Percentiles rank a stretch among this genome's conserved stretches.
phyloP scores from a whole-genome alignment of 1,284 basidiomycete genomes.

The Ustanciosporium gigantosporum region DNA sequence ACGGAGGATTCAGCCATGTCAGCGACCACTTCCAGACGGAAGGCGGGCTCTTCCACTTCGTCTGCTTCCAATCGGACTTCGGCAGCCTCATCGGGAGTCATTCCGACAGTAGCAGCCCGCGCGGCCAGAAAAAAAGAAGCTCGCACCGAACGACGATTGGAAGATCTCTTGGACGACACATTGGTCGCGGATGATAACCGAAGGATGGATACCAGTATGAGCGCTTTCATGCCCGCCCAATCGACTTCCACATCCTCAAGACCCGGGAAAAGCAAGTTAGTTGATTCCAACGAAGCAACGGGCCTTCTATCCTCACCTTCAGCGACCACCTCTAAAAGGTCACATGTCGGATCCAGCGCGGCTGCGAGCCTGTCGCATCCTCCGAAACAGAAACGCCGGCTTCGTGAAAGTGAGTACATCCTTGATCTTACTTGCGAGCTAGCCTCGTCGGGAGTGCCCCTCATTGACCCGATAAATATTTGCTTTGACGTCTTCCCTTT shows the following conservation, averaged over 20 bases:
- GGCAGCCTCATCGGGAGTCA: constrained; percentile 31
- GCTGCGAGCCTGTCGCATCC: no score
- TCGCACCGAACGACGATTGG: constrained; percentile 23
- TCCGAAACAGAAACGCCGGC: constrained; percentile 20
- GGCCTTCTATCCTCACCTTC: no score
- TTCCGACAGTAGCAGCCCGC: constrained; percentile 35
- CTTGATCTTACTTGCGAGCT: no score
- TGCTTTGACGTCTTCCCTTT: no score
- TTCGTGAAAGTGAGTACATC: constrained; percentile 17
- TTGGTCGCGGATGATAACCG: constrained; percentile 19
- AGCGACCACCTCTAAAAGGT: no score
- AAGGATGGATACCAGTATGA: constrained; percentile 27
- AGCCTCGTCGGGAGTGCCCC: no score
- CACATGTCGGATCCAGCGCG: no score
- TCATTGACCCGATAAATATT: no score
- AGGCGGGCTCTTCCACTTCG: constrained; percentile 6
- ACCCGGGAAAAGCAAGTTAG: constrained; percentile 6
- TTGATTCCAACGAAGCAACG: no score
- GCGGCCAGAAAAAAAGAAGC: constrained; percentile 12
- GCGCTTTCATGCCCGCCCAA: constrained; percentile 19
- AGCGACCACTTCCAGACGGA: constrained; percentile 13
- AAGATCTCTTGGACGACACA: constrained; percentile 27
- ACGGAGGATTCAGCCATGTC: no score
- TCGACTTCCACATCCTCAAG: constrained; percentile 6
- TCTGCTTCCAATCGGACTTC: constrained; percentile 24